phyloP scores from a whole-genome alignment of 305 asterid genomes.

The Plantago coronopus region DNA sequence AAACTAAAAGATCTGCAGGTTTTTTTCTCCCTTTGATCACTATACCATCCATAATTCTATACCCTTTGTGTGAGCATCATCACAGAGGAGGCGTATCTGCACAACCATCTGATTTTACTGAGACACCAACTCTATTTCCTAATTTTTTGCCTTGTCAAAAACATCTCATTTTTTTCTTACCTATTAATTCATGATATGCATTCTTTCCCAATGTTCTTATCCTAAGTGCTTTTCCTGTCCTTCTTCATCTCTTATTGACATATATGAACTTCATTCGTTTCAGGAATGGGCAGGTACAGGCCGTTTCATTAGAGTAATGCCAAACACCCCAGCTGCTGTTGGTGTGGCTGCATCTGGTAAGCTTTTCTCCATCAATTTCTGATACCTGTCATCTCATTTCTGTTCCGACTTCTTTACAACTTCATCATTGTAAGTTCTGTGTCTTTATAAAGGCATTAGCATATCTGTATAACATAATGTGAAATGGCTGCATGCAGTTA shows the following conservation, averaged over 20 bases:
- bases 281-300: constrained; percentile 90
- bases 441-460: neutral
- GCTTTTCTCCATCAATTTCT: neutral
- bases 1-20: constrained; percentile 91
- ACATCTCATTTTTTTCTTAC: too few species aligned
- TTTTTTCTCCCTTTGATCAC: constrained; percentile 15
- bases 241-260: constrained; percentile 6
- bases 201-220: neutral
- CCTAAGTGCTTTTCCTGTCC: neutral
- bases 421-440: neutral
- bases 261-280: constrained; percentile 17
- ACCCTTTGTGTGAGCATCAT: too few species aligned
- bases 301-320: constrained; percentile 87
- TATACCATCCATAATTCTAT: neutral
- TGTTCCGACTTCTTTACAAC: neutral
- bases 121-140: neutral
- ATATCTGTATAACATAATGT: neutral
- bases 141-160: neutral
- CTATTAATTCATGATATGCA: too few species aligned
- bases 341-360: constrained; percentile 92
- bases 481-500: constrained; percentile 40
- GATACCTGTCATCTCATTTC: neutral
- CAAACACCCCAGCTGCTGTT: constrained; percentile 93
- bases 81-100: too few species aligned
- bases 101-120: neutral